Evolutionary conservation across 202 grass and related monocot genomes (phyloP).

Genomic region (Panicum virgatum): DNA sequence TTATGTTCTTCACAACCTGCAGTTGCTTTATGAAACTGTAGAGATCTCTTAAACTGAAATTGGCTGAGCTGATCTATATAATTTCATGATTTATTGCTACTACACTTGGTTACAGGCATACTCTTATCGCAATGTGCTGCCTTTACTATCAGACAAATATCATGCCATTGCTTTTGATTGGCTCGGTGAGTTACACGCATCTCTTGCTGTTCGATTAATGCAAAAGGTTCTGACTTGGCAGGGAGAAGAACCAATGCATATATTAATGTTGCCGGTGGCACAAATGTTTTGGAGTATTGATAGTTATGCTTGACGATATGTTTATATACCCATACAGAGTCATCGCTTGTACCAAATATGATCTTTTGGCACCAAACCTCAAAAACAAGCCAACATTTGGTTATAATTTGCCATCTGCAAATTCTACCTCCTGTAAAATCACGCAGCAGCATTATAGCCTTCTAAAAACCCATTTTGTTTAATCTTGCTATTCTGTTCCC

Average conservation of each 20-base stretch:
- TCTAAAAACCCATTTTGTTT: neutral
- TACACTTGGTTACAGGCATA: conserved; percentile 67
- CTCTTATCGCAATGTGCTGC: conserved; percentile 88
- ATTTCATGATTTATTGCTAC: conserved; percentile 7
- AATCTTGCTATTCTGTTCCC: neutral
- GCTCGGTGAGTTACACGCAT: conserved; percentile 72
- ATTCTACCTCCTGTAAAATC: neutral
- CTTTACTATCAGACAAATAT: conserved; percentile 76
- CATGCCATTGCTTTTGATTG: conserved; percentile 92
- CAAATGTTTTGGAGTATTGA: conserved; percentile 9
- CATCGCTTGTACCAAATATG: neutral
- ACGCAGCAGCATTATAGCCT: neutral
- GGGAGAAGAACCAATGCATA: neutral
- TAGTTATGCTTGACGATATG: neutral
- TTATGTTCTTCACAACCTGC: neutral
- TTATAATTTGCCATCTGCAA: neutral
- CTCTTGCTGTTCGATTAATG: conserved; percentile 24
- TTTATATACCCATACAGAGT: neutral
- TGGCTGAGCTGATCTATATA: neutral
- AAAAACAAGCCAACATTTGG: neutral
- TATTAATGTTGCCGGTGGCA: neutral
- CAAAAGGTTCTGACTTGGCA: conserved; percentile 19
- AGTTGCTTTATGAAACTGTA: neutral
- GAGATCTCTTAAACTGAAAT: neutral
- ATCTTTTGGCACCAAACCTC: neutral